phyloP scores from a whole-genome alignment of 495 filamentous ascomycete species.

The Gamarada debralockiae region DNA sequence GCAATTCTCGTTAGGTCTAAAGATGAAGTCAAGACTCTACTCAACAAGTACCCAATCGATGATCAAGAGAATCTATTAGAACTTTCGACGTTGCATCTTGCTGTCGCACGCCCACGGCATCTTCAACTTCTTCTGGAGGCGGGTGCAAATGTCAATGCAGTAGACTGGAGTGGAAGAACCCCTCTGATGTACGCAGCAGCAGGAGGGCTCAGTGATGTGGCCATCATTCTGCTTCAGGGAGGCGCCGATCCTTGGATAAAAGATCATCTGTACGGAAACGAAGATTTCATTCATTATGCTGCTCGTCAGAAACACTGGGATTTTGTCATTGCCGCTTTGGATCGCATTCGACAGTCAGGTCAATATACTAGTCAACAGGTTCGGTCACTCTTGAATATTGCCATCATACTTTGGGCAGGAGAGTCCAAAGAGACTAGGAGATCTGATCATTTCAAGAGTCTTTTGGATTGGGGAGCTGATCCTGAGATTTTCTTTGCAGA shows the following conservation, averaged over 20 bases:
- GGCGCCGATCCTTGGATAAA: not conserved
- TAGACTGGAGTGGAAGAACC: conserved; percentile 11
- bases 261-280: not conserved
- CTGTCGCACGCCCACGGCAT: conserved; percentile 3
- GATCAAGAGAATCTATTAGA: not conserved
- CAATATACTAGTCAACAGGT: no score
- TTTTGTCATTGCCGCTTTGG: not conserved
- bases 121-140: not conserved
- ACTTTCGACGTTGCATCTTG: not conserved
- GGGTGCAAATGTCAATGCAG: conserved; percentile 12
- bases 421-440: not conserved
- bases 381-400: no score
- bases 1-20: not conserved
- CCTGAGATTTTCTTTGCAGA: not conserved
- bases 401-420: no score
- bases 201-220: not conserved
- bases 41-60: not conserved
- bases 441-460: not conserved
- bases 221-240: not conserved
- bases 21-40: not conserved
- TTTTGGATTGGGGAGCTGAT: conserved; percentile 1
- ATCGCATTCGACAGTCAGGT: not conserved
- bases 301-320: not conserved
- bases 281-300: not conserved
- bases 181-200: conserved; percentile 12